Conservation (phyloP, 345 rosid genomes). For the Turritis glabra region DNA sequence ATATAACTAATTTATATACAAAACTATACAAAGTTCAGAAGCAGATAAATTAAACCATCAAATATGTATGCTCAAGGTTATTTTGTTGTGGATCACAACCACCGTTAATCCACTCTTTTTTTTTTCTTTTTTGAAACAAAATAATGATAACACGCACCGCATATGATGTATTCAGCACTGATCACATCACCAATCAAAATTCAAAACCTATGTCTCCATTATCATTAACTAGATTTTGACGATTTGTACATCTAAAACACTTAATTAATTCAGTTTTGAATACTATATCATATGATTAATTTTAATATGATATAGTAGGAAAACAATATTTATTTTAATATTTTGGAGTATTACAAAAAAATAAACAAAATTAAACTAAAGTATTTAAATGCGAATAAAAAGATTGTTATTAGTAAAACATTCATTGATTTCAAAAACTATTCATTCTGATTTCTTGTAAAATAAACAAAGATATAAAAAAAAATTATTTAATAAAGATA, state of each 20-base stretch:
- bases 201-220: constrained; percentile 8
- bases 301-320: no score
- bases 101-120: background rate
- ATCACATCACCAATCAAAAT: background rate
- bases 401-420: background rate
- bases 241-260: background rate
- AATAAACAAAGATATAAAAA: no score
- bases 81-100: background rate
- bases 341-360: background rate
- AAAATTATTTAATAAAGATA: no score
- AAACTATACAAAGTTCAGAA: background rate
- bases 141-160: background rate
- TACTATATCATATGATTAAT: background rate
- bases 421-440: background rate
- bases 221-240: background rate
- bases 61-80: background rate
- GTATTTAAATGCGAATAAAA: background rate
- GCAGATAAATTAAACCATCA: background rate
- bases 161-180: constrained; percentile 11
- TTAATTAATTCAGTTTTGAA: background rate
- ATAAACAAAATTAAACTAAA: background rate
- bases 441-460: background rate
- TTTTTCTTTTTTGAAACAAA: background rate
- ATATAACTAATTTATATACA: background rate
- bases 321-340: background rate